Evolutionary conservation across 371 early-diverging fungal species (phyloP), one percentile per base, ranked within the genome.

Genomic region (Chytridium lagenaria): DNA sequence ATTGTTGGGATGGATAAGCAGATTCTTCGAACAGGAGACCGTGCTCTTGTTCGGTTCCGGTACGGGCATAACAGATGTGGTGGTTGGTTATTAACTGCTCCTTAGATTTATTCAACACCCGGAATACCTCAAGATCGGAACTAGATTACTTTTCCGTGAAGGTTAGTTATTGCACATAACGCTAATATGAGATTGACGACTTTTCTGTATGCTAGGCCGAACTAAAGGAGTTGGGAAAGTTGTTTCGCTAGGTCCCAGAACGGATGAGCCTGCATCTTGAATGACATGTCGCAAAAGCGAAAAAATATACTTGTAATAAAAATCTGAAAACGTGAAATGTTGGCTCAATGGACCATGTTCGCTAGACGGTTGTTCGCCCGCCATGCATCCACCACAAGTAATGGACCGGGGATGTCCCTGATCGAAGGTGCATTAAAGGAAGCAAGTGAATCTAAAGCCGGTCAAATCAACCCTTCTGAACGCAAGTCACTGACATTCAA

Each of bases 191-290:
- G n/a, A n/a, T n/a, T n/a, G n/a, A n/a, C n/a, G n/a, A n/a, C n/a
- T 22, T 67, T 40, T 34, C 10, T 10, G 22, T 26, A 49, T 50
- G 40, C 16, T 74, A 59, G 95, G 95, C 1, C 87, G 95, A 30
- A 96, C 97, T 12, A 95, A 95, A 80, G 96, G 96, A 12, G 89
- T 95, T 2, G 97, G 97, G 26, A 94, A 94, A 75, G 91, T 96
- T 23, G 87, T 90, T 15, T 70, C 75, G 19, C 30, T 80, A 10
- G 75, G 77, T 2, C 72, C 77, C n/a, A 76, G 66, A 50, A 64
- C 33, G 3, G 63, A 61, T 12, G n/a, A 19, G n/a, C 44, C 19
- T 44, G 44, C 7, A 12, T 44, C 44, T 44, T 44, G 44, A 44
- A 44, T 12, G 44, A 44, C 7, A 44, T 12, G 19, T 19, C 7